Evolutionary conservation across 129 eudicot genomes (phyloP), one percentile per base, ranked within the genome.

Genomic region (Centrapalus pauciflorus): DNA sequence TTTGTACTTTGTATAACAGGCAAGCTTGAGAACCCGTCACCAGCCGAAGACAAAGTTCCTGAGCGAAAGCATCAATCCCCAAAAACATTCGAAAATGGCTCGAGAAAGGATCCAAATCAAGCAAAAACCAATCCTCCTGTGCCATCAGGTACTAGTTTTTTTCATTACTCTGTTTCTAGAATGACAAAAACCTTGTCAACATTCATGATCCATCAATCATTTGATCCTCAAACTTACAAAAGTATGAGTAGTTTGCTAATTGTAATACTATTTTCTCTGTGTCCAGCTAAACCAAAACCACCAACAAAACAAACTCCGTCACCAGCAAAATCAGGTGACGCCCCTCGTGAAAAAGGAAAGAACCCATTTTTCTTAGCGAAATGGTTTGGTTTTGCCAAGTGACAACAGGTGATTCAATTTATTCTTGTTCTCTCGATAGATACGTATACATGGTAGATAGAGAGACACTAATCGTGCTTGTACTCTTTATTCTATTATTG

Each of bases 351-450:
- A 33, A 75, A 75, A 57, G 79, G 79, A 75, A 89, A 89, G 82
- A 89, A 85, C 28, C 81, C 70, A 25, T 82, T 78, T 74, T 76
- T 81, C 67, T 75, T 89, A 43, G 89, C 93, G 2, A 89, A 85
- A 64, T 81, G 88, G 85, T 89, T 89, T 68, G 96, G 96, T 43
- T 89, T 89, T 40, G 96, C 84, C 25, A 88, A 80, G 81, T 82
- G 76, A 70, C 49, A 32, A 63, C 59, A 43, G 65, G 69, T 50
- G 68, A 17, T 52, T 40, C 24, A 3, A 33, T 56, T 51, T 64
- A 64, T 49, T 78, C 60, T 28, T 70, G 7, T 58, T 48, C 34
- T 19, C 46, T 41, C 41, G 9, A 55, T 56, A n/a, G n/a, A 35
- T 68, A 35, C 14, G 12, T 27, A 38, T 37, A 26, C 55, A 19